Conservation (phyloP, 139 green algal species). For the Astrephomene gubernaculifera region DNA sequence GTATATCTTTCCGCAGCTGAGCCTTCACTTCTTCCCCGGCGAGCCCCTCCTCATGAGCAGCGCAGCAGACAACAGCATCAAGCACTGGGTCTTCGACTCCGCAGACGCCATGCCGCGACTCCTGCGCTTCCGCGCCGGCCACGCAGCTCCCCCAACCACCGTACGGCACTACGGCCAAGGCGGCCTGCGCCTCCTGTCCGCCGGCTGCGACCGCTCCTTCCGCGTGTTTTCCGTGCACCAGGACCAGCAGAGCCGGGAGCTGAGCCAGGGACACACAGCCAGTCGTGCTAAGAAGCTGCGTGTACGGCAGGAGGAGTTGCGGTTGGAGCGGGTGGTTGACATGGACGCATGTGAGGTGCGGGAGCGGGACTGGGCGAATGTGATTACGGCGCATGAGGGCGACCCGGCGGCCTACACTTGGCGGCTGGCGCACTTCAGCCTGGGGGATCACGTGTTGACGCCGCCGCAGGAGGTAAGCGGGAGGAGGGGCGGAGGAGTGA, state of each 20-base stretch:
- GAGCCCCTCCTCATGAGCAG: conserved; percentile 92
- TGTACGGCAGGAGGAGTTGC: conserved; percentile 86
- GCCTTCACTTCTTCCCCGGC: conserved; percentile 78
- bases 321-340: conserved; percentile 80
- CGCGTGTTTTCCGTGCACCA: conserved; percentile 79
- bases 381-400: conserved; percentile 93
- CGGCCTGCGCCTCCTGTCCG: conserved; percentile 84
- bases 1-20: conserved; percentile 75
- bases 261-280: conserved; percentile 87
- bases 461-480: conserved; percentile 54
- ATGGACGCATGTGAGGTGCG: conserved; percentile 83
- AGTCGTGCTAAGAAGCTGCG: conserved; percentile 79
- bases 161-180: conserved; percentile 82
- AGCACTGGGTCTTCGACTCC: conserved; percentile 96
- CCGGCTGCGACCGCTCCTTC: conserved; percentile 91
- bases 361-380: conserved; percentile 97
- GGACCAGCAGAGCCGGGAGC: conserved; percentile 94
- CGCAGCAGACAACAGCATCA: conserved; percentile 92
- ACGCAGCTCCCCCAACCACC: conserved; percentile 83
- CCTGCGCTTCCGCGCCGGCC: conserved; percentile 92
- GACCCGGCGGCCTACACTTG: conserved; percentile 91
- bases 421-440: conserved; percentile 82
- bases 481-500: background rate
- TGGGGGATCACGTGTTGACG: conserved; percentile 79
- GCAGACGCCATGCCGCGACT: conserved; percentile 74